A percentile compares a stretch with the other conserved stretches of the same genome.
Evolutionary conservation across 148 eudicot species (phyloP).

Genomic region (Rheum nobile): DNA sequence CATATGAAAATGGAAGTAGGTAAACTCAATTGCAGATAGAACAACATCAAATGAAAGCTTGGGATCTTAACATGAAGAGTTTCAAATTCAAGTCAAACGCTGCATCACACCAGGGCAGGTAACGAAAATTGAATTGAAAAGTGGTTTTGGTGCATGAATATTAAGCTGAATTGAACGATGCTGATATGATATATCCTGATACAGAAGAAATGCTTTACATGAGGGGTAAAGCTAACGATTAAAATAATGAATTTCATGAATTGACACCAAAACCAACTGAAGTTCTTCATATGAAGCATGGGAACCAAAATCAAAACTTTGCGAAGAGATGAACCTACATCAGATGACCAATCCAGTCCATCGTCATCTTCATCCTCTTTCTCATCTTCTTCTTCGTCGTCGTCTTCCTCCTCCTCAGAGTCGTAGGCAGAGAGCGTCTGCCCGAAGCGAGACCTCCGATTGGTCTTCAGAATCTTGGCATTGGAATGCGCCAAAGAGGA

Average conservation of each 20-base stretch:
- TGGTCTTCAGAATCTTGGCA: slow-evolving; percentile 52
- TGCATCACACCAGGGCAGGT: background rate
- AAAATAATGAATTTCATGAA: background rate
- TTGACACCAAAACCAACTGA: background rate
- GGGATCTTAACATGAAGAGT: background rate
- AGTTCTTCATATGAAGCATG: background rate
- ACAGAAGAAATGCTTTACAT: background rate
- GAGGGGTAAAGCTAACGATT: background rate
- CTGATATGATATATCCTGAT: no score
- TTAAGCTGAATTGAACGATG: background rate
- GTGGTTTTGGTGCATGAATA: background rate
- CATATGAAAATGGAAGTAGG: background rate
- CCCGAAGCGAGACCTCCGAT: slow-evolving; percentile 45
- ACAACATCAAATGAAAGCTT: background rate
- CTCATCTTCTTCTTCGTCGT: slow-evolving; percentile 28
- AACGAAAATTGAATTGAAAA: background rate
- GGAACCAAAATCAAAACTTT: background rate
- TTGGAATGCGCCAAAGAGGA: slow-evolving; percentile 60
- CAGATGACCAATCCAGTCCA: slow-evolving; percentile 19
- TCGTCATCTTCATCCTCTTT: slow-evolving; percentile 14
- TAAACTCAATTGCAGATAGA: background rate
- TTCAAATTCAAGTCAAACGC: background rate
- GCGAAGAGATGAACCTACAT: slow-evolving; percentile 16
- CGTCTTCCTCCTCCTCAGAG: slow-evolving; percentile 18
- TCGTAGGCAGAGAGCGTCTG: slow-evolving; percentile 39